These are phyloP conservation scores for Colletotrichum sp. DNA, from an alignment of 2,329 filamentous ascomycete genomes.

Conservation along the genomic window DNA sequence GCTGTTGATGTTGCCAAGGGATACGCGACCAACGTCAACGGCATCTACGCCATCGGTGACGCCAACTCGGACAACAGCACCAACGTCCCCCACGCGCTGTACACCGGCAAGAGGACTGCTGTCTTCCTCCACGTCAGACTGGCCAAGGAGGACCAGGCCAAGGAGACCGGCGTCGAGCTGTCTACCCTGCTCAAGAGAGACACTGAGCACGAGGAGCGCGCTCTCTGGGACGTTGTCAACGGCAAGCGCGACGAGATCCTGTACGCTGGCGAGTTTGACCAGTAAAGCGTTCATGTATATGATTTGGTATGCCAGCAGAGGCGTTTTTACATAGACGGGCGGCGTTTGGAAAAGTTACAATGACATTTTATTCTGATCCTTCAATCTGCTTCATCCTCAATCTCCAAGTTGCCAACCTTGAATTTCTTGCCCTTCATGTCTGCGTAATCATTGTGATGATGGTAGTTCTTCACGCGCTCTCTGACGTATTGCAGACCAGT, in stretches of 20 bases:
- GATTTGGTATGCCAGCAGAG: not conserved
- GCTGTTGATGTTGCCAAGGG: constrained; percentile 44
- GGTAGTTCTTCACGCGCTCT: constrained; percentile 44
- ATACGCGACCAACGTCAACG: constrained; percentile 54
- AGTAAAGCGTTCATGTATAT: not conserved
- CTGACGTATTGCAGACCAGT: constrained; percentile 44
- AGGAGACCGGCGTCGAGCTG: constrained; percentile 31
- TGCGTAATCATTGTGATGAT: constrained; percentile 40
- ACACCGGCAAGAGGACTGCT: constrained; percentile 60
- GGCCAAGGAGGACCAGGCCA: constrained; percentile 41
- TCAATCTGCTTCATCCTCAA: constrained; percentile 40
- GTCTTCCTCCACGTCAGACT: constrained; percentile 59
- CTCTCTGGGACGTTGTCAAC: constrained; percentile 53
- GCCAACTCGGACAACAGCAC: constrained; percentile 64
- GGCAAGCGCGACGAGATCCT: constrained; percentile 45
- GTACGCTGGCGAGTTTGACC: constrained; percentile 46
- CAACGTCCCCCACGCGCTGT: constrained; percentile 67
- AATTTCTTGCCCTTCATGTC: constrained; percentile 43
- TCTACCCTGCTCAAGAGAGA: constrained; percentile 26
- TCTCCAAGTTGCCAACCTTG: constrained; percentile 41
- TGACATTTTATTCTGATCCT: not conserved
- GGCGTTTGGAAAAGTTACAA: not conserved
- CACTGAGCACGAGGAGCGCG: constrained; percentile 39
- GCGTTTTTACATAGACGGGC: not conserved
- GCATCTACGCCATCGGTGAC: constrained; percentile 65